Base-by-base conservation (phyloP, 495 filamentous ascomycete genomes). In the Trichoderma virens region DNA sequence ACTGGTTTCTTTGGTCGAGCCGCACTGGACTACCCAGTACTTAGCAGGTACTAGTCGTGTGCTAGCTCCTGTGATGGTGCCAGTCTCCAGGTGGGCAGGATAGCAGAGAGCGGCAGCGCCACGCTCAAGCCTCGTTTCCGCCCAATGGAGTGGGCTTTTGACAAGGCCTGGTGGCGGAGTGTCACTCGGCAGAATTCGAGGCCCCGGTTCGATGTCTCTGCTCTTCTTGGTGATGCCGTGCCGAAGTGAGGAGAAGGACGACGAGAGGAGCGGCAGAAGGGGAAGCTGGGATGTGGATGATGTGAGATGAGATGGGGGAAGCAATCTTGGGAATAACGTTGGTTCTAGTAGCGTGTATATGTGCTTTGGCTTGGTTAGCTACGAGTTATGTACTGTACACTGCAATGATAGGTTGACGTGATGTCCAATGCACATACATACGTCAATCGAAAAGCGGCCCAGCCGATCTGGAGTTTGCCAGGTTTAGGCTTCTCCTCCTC, bases 121-220 rank as follows among this genome's bases (percentile, higher is more conserved):
- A 56, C 51, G 51, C 51, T 56, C 51, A 30, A 56, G 51, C 51
- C 23, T 56, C 51, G 51, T 56, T 56, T 30, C 20, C 51, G 11
- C 51, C 51, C 51, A 56, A 31, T 30, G 27, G 51, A 20, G 51
- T 28, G 51, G 51, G 27, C 13, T 56, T 27, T 30, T 9, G 51
- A 30, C 51, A 27, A 13, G 51, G 51, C 51, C 51, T 41, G 51
- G 51, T 56, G 51, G 51, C 51, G 51, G 51, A 56, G 51, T n/a
- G 51, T 56, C 51, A 30, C 51, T 56, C 51, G 51, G 51, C 51
- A 56, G 51, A 56, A 56, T 56, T 56, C 51, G 51, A 56, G 28
- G 51, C 51, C 51, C 51, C 51, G 51, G 51, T n/a, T 13, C 51
- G 25, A 30, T 25, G 23, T 27, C 51, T 14, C 23, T 56, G 51